Conservation (phyloP, 345 rosid species). For the Tarenaya hassleriana region DNA sequence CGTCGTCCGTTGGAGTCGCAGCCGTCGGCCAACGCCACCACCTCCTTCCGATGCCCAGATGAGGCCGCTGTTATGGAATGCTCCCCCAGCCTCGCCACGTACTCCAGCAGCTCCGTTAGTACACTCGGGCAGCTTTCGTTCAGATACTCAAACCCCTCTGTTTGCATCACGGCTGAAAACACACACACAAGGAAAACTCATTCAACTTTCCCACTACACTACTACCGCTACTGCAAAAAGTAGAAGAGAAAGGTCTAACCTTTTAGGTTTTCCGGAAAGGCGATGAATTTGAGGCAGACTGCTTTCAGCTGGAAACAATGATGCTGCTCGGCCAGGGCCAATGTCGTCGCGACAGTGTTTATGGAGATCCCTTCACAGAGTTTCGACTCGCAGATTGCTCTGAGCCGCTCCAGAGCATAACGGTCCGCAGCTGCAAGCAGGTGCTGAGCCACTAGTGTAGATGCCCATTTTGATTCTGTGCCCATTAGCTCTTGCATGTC, state of each 20-base stretch:
- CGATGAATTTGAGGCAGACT: slow-evolving; percentile 59
- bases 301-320: slow-evolving; percentile 63
- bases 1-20: slow-evolving; percentile 51
- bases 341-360: slow-evolving; percentile 73
- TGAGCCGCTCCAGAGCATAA: slow-evolving; percentile 65
- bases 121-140: slow-evolving; percentile 53
- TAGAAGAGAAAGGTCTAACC: slow-evolving; percentile 28
- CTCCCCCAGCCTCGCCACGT: slow-evolving; percentile 49
- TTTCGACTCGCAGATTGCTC: slow-evolving; percentile 54
- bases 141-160: slow-evolving; percentile 62
- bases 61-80: slow-evolving; percentile 44
- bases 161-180: slow-evolving; percentile 65
- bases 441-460: slow-evolving; percentile 72
- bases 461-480: slow-evolving; percentile 44
- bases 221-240: background rate
- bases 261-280: slow-evolving; percentile 57
- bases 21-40: slow-evolving; percentile 46
- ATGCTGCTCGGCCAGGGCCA: slow-evolving; percentile 85
- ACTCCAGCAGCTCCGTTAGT: slow-evolving; percentile 50
- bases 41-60: slow-evolving; percentile 37
- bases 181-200: background rate
- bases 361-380: slow-evolving; percentile 64
- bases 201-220: background rate
- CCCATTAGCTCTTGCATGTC: slow-evolving; percentile 63
- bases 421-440: slow-evolving; percentile 78